Evolutionary conservation across 352 stramenopile genomes (phyloP).

Genomic region (Phytophthora capsici): DNA sequence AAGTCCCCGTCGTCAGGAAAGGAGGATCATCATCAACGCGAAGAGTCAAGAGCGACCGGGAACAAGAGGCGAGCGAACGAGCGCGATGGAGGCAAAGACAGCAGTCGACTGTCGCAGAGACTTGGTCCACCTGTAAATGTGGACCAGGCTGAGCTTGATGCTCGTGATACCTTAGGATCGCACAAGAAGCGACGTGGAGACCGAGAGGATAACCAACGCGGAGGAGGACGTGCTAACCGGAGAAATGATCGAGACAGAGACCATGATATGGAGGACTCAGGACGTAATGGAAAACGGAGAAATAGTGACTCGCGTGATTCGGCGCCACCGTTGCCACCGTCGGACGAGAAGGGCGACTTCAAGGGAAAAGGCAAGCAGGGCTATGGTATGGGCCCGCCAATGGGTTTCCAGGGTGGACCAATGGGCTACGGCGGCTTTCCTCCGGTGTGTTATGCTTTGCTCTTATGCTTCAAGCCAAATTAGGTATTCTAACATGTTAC

Average conservation of each 20-base stretch:
- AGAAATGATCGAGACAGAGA: conserved; percentile 34
- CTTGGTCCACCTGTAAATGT: conserved; percentile 80
- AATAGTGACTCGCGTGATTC: conserved; percentile 29
- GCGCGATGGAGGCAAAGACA: conserved; percentile 27
- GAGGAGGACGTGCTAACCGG: conserved; percentile 17
- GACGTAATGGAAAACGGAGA: conserved; percentile 34
- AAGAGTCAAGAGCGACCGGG: conserved; percentile 27
- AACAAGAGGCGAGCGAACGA: conserved; percentile 39
- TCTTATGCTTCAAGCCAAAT: background rate
- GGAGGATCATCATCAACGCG: conserved; percentile 26
- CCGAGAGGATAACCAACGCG: conserved; percentile 42
- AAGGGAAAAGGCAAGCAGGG: conserved; percentile 31
- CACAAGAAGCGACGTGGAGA: conserved; percentile 71
- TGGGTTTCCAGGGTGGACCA: conserved; percentile 65
- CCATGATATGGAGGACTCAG: conserved; percentile 36
- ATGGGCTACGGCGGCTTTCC: conserved; percentile 70
- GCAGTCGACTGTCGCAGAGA: conserved; percentile 51
- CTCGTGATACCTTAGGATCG: conserved; percentile 55
- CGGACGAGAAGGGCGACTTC: conserved; percentile 27
- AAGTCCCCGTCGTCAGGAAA: conserved; percentile 30
- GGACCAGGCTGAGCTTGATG: conserved; percentile 79
- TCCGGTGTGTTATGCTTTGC: conserved; percentile 46
- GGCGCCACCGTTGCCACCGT: conserved; percentile 40
- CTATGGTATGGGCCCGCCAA: conserved; percentile 48
- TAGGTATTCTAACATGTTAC: conserved; percentile 19